Evolutionary conservation across 2,329 filamentous ascomycete species (phyloP), one percentile per base, ranked within the genome.

Genomic region (Cladosporium colombiae): DNA sequence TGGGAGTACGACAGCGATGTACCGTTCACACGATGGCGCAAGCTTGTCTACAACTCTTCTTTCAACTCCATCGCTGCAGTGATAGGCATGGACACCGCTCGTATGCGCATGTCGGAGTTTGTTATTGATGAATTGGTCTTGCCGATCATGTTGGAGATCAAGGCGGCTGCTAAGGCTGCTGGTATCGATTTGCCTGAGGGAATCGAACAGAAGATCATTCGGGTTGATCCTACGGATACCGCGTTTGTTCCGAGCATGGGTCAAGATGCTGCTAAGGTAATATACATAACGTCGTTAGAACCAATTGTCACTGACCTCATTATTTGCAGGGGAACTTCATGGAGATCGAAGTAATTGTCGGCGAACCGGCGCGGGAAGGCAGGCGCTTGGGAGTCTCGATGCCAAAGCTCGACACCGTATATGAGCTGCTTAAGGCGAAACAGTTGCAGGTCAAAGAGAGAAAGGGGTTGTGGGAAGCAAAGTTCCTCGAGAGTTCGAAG

Each of bases 261-360:
- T 18, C 80, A 83, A 66, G 85, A 88, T 73, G 74, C 81, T 8
- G 75, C 79, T 40, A 86, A 86, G 77, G 71, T 62, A 49, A 7
- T 44, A 21, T n/a, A 11, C 11, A 0, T 13, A 5, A 27, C 3
- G 3, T 27, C 27, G 3, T 27, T 27, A 5, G 27, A 27, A 27
- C 27, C 5, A 27, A 5, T 27, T 27, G 27, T 27, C 27, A 27
- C 27, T 27, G 27, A 27, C 27, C 27, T 27, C 27, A 27, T 3
- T 5, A 3, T 27, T 27, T 3, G 5, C 14, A 62, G 59, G 61
- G 84, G 18, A 86, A 85, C 70, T 83, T 80, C 62, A 83, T 85
- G 66, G 85, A 88, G 72, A 80, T 82, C 57, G 84, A 87, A 71
- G 85, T 82, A 67, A 79, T 87, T 40, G 73, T 87, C 3, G 85